Percentiles rank a stretch among this genome's conserved stretches.
Evolutionary conservation across 345 rosid species (phyloP).

Genomic region (Pugionium dolabratum): DNA sequence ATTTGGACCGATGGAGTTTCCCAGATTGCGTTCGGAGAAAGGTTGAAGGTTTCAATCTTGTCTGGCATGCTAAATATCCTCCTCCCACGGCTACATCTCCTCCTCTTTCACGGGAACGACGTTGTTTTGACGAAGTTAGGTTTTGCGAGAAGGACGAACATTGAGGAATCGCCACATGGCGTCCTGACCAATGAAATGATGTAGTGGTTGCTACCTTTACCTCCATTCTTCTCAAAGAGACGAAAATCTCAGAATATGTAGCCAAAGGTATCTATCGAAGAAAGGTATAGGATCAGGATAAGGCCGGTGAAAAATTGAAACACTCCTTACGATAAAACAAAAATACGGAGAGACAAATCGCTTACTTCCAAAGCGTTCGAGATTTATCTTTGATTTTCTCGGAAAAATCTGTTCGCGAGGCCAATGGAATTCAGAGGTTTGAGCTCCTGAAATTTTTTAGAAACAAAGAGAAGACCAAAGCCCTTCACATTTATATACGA

Average conservation of each 20-base stretch:
- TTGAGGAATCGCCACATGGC: slow-evolving; percentile 24
- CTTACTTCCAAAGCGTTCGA: slow-evolving; percentile 6
- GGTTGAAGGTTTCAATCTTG: slow-evolving; percentile 22
- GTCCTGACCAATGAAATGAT: slow-evolving; percentile 40
- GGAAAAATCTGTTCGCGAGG: slow-evolving; percentile 12
- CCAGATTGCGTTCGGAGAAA: slow-evolving; percentile 36
- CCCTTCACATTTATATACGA: slow-evolving; percentile 3
- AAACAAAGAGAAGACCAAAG: slow-evolving; percentile 12
- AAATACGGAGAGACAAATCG: background rate
- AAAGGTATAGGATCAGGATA: background rate
- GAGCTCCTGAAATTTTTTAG: slow-evolving; percentile 36
- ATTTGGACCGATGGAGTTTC: slow-evolving; percentile 36
- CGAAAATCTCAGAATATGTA: slow-evolving; percentile 6
- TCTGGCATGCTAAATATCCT: slow-evolving; percentile 23
- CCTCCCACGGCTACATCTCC: slow-evolving; percentile 26
- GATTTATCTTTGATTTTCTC: slow-evolving; percentile 19
- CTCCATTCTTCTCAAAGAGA: slow-evolving; percentile 26
- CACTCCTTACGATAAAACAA: background rate
- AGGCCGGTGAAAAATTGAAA: background rate
- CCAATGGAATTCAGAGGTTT: slow-evolving; percentile 29
- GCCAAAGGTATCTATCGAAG: background rate
- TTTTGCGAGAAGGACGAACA: slow-evolving; percentile 32
- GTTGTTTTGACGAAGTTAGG: slow-evolving; percentile 36
- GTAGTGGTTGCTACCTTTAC: slow-evolving; percentile 37
- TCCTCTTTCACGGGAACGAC: slow-evolving; percentile 12